These are phyloP conservation scores for Aspergillus viridinutans DNA, from an alignment of 2,329 filamentous ascomycete genomes.

Conservation along the genomic window DNA sequence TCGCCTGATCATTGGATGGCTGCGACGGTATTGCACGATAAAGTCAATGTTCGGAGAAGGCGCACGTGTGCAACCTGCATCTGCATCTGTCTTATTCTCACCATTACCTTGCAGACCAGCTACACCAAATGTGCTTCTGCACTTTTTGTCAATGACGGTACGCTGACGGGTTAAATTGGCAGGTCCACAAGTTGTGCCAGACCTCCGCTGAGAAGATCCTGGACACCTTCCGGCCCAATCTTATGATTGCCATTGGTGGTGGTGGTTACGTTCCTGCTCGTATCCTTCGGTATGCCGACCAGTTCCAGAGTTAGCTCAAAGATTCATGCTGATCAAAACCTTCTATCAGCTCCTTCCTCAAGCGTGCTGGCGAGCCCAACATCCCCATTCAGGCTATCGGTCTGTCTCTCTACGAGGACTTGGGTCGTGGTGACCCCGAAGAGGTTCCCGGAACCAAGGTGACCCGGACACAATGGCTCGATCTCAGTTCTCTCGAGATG, in stretches of 20 bases:
- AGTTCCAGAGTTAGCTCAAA: background rate
- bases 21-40: background rate
- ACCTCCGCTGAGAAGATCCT: constrained; percentile 77
- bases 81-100: background rate
- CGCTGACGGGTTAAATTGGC: constrained; percentile 7
- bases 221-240: constrained; percentile 79
- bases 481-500: constrained; percentile 82
- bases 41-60: background rate
- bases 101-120: background rate
- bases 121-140: constrained; percentile 1
- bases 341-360: constrained; percentile 72
- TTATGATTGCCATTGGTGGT: constrained; percentile 97
- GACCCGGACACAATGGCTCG: constrained; percentile 96
- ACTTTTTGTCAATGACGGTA: constrained; percentile 10
- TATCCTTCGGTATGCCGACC: constrained; percentile 66
- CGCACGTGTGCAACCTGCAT: background rate
- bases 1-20: background rate
- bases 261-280: constrained; percentile 96
- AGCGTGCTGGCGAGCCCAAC: constrained; percentile 78
- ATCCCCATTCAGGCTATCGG: constrained; percentile 99
- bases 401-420: constrained; percentile 89
- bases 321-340: constrained; percentile 4
- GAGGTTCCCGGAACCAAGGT: constrained; percentile 89
- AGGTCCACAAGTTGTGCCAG: constrained; percentile 98
- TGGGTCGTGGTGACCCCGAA: constrained; percentile 59